Evolutionary conservation across 2,329 filamentous ascomycete species (phyloP).

Genomic region (Chaetomiaceae sp.): DNA sequence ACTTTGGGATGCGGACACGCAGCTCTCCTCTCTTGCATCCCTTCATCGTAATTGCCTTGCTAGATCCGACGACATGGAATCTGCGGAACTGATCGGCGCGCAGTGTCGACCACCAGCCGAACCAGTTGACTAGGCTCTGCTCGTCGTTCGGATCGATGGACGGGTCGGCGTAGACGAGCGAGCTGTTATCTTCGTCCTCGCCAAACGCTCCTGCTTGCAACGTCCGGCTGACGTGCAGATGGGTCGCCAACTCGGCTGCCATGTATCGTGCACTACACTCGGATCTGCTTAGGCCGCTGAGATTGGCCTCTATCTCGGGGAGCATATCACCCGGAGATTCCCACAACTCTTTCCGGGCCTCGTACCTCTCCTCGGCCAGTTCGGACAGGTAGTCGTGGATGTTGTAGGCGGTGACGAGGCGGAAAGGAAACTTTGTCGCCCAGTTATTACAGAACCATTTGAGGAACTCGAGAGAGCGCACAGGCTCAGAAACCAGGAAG

Average conservation of each 20-base stretch:
- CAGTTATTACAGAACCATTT: slow-evolving; percentile 35
- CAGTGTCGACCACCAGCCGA: slow-evolving; percentile 51
- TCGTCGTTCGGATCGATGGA: slow-evolving; percentile 55
- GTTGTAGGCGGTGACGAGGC: slow-evolving; percentile 35
- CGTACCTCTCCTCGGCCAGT: slow-evolving; percentile 33
- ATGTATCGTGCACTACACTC: slow-evolving; percentile 23
- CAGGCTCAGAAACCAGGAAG: slow-evolving; percentile 44
- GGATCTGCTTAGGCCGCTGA: slow-evolving; percentile 26
- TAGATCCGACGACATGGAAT: slow-evolving; percentile 52
- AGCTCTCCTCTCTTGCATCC: slow-evolving; percentile 27
- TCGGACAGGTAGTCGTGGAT: slow-evolving; percentile 34
- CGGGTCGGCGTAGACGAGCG: slow-evolving; percentile 43
- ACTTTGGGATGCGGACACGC: slow-evolving; percentile 35
- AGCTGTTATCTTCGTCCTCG: slow-evolving; percentile 32
- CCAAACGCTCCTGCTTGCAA: slow-evolving; percentile 15
- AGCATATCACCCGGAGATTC: slow-evolving; percentile 20
- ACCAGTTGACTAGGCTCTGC: slow-evolving; percentile 59
- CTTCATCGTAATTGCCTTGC: slow-evolving; percentile 21
- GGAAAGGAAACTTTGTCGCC: slow-evolving; percentile 22
- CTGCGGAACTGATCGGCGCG: slow-evolving; percentile 48
- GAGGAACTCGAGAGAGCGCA: slow-evolving; percentile 35
- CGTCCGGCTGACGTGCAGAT: slow-evolving; percentile 28
- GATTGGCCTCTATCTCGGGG: slow-evolving; percentile 25
- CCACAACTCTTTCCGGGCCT: slow-evolving; percentile 21
- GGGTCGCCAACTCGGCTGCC: slow-evolving; percentile 18